These are phyloP conservation scores for Yamadazyma sp. DNA, from an alignment of 1,139 yeast genomes.

Conservation along the genomic window DNA sequence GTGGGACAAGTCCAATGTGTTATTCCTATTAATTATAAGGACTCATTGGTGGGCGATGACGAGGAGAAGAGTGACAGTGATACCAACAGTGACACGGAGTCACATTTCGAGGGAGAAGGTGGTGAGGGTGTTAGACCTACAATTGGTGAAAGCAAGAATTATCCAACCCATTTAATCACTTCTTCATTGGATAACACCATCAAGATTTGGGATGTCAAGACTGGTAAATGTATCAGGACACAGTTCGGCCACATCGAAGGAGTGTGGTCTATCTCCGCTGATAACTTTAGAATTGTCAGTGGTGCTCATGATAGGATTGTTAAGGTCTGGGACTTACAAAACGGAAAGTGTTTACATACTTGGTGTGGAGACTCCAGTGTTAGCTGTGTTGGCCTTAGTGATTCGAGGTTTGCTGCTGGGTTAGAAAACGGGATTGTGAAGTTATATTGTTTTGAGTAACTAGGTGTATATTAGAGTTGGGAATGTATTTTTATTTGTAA, in stretches of 20 bases:
- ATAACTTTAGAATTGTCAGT: conserved; percentile 87
- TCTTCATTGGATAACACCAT: conserved; percentile 93
- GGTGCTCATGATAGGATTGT: conserved; percentile 91
- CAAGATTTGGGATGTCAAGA: conserved; percentile 84
- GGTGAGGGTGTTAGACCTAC: neutral
- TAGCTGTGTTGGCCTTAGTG: conserved; percentile 86
- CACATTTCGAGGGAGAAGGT: neutral
- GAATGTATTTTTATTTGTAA: neutral
- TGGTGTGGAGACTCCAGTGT: conserved; percentile 77
- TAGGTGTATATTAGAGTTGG: conserved; percentile 12
- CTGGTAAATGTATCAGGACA: conserved; percentile 87
- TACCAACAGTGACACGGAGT: conserved; percentile 23
- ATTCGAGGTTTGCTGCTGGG: conserved; percentile 86
- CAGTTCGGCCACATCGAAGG: conserved; percentile 98
- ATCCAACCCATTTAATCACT: conserved; percentile 81
- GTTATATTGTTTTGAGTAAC: conserved; percentile 70
- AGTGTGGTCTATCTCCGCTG: conserved; percentile 95
- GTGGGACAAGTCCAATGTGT: conserved; percentile 91
- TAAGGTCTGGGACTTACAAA: conserved; percentile 94
- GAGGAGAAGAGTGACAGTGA: conserved; percentile 18
- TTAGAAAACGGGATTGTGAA: conserved; percentile 83
- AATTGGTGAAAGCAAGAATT: conserved; percentile 12
- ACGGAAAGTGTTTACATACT: conserved; percentile 91
- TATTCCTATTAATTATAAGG: conserved; percentile 72
- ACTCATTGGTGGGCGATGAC: conserved; percentile 43